Base-by-base conservation (phyloP, 2,329 filamentous ascomycete genomes). In the Simplicillium sp. region DNA sequence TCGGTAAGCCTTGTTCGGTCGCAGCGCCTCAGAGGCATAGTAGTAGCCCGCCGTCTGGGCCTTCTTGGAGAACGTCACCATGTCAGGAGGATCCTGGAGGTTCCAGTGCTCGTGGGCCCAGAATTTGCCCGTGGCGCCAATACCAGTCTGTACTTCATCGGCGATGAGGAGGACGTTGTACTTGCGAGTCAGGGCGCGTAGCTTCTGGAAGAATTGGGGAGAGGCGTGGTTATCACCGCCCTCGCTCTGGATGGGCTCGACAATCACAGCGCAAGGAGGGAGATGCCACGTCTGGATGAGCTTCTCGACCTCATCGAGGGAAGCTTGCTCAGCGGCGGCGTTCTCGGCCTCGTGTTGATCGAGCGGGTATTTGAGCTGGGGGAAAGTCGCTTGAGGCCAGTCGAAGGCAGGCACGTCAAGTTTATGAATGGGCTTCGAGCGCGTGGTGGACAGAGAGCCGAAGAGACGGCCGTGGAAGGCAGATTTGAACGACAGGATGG, bases 1-100 rank as follows among this genome's bases (percentile, higher is more conserved):
- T 47, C 85, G 77, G 67, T 88, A 89, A 25, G 85, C 80, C 68
- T 86, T 85, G 64, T 88, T 87, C 17, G 85, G 85, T 38, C 82
- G 70, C 38, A 90, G 68, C 35, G 75, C 76, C n/a, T 75, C 70
- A 68, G 88, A 81, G 34, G 82, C 82, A 57, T 77, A 90, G 68
- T 85, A 90, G 69, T 87, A 90, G 3, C 85, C 85, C 11, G 85
- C 85, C 13, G 85, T 84, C 65, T 90, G 85, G 2, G 85, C 85
- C 67, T 90, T 90, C 73, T 90, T 90, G 50, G 77, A 83, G 68
- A 90, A 90, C 20, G 85, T 89, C n/a, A 90, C 85, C 66, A 90
- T 88, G 58, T 90, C 85, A 2, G 85, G 85, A 16, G 84, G 82
- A 11, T 76, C 67, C 33, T 67, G 53, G 34, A 89, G 69, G 55